A percentile compares a stretch with the other conserved stretches of the same genome.
These are phyloP conservation scores for Uncinocarpus reesii DNA, from an alignment of 2,329 filamentous ascomycete species.

Conservation along the genomic window DNA sequence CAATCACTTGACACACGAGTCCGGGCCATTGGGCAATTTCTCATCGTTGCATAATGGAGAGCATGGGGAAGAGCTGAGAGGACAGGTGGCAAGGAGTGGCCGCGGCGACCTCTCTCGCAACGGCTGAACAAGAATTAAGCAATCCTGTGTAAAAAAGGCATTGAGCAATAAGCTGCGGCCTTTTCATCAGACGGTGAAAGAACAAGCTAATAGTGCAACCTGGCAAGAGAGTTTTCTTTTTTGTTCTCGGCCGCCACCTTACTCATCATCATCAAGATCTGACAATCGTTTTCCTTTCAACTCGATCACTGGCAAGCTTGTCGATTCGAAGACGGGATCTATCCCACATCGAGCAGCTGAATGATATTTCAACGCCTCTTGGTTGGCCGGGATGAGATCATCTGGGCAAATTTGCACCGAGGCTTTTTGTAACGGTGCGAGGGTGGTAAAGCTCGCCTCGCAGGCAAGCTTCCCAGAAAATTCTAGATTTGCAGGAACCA, in stretches of 20 bases:
- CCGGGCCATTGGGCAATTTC: not conserved
- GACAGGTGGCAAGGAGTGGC: no score
- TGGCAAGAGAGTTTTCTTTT: not conserved
- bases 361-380: not conserved
- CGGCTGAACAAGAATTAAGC: conserved; percentile 7
- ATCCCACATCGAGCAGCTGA: not conserved
- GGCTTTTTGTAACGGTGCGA: not conserved
- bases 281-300: no score
- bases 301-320: no score
- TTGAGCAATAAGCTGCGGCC: conserved; percentile 5
- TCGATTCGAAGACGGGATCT: not conserved
- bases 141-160: not conserved
- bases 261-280: not conserved
- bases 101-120: no score
- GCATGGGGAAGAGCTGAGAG: not conserved
- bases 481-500: conserved; percentile 7
- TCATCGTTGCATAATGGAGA: no score
- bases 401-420: not conserved
- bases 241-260: conserved; percentile 2
- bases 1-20: conserved; percentile 9
- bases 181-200: conserved; percentile 6
- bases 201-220: not conserved
- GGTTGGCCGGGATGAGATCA: no score
- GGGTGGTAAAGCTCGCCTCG: conserved; percentile 6
- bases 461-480: conserved; percentile 1